Base-by-base conservation (phyloP, 108 stramenopile genomes). In the Nitzschia inconspicua region DNA sequence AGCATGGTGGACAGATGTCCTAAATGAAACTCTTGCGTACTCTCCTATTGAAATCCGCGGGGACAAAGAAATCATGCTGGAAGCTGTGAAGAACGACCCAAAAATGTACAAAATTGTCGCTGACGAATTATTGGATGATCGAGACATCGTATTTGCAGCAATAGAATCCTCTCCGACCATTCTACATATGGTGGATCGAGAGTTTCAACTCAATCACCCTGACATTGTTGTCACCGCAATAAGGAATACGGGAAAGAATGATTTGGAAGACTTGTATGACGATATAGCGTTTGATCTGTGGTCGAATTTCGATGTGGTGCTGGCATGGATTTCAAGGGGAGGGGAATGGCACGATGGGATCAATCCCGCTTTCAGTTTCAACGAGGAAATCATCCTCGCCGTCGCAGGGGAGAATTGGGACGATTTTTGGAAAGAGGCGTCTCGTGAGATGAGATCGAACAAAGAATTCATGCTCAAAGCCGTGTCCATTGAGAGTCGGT, bases 61-160 rank as follows among this genome's bases (percentile, higher is more conserved):
- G 4, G 53, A 70, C 60, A 61, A 72, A 60, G 54, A 72, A 39
- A 44, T 80, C 31, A 74, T 80, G 59, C n/a, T 75, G 40, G 29
- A 44, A 10, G 73, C 70, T 3, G 47, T 75, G 6, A 26, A 34
- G 26, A 58, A 19, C 29, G 43, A 59, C 40, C 35, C 53, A 11
- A 29, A 13, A 14, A 61, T 62, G 11, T 75, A 67, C 18, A 46
- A 68, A 35, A 62, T 42, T 62, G 70, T 69, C 43, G 28, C 58
- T 11, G 65, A 60, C 2, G 44, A 49, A 16, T 37, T 76, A 20
- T 50, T 44, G 30, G 18, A 47, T n/a, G 70, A 73, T 31, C 31
- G 49, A 14, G 52, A 70, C 31, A 65, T 81, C 41, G 72, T 73
- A 3, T 6, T 70, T 61, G 72, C 66, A 9, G 72, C 79, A 11